Percentiles rank a stretch among this genome's conserved stretches.
Evolutionary conservation across 2,329 filamentous ascomycete species (phyloP).

Genomic region (Dendryphion nanum): DNA sequence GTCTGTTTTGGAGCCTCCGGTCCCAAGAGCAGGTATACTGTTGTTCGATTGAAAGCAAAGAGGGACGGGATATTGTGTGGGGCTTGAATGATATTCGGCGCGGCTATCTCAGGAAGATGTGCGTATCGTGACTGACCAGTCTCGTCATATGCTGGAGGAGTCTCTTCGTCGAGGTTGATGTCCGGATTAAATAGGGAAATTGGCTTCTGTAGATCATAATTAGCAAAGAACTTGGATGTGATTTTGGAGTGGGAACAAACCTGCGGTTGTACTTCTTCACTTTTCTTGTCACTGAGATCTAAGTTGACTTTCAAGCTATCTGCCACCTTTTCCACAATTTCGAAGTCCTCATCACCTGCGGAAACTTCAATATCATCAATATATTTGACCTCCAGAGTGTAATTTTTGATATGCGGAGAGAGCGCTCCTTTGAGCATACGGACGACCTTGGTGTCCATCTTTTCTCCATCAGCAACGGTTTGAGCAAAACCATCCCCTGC

Average conservation of each 20-base stretch:
- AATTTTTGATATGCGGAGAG: conserved; percentile 64
- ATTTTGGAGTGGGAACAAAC: conserved; percentile 8
- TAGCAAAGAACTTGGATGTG: conserved; percentile 6
- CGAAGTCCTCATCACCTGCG: conserved; percentile 53
- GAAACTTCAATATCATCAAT: conserved; percentile 17
- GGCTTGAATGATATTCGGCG: conserved; percentile 62
- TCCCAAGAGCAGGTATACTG: conserved; percentile 64
- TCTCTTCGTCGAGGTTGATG: conserved; percentile 44
- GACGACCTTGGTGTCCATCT: conserved; percentile 67
- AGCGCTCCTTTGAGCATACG: conserved; percentile 73
- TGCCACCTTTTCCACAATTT: conserved; percentile 60
- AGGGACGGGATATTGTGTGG: conserved; percentile 63
- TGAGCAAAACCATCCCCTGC: conserved; percentile 61
- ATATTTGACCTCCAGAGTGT: conserved; percentile 64
- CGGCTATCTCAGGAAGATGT: conserved; percentile 52
- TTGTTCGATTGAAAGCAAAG: conserved; percentile 65
- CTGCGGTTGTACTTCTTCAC: conserved; percentile 5
- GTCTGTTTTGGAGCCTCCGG: conserved; percentile 47
- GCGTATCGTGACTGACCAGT: conserved; percentile 42
- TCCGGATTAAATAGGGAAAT: conserved; percentile 62
- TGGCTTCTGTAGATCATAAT: conserved; percentile 33
- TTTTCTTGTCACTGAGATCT: conserved; percentile 15
- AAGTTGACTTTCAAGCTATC: conserved; percentile 48
- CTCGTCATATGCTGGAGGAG: conserved; percentile 23
- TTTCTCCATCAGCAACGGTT: conserved; percentile 60